Percentiles rank a stretch among this genome's conserved stretches.
These are phyloP conservation scores for Aureobasidium sp. DNA, from an alignment of 2,329 filamentous ascomycete species.

Conservation along the genomic window DNA sequence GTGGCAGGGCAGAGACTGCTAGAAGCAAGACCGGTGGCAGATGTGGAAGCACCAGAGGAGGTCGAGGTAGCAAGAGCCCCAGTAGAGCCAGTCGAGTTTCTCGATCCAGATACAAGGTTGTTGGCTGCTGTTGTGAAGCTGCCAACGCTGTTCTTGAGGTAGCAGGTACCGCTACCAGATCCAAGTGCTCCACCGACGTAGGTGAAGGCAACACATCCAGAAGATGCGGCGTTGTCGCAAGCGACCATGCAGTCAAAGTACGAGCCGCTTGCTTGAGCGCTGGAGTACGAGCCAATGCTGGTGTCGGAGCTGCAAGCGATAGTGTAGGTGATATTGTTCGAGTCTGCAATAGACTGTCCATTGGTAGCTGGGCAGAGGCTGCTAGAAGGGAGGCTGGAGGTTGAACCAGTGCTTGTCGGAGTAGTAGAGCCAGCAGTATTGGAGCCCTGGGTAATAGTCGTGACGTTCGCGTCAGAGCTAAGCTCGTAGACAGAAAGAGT, in stretches of 20 bases:
- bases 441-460: conserved; percentile 15
- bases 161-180: conserved; percentile 2
- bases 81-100: not conserved
- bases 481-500: conserved; percentile 24
- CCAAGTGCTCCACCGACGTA: conserved; percentile 16
- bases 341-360: conserved; percentile 11
- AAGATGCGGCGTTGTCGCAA: conserved; percentile 11
- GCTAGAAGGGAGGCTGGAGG: conserved; percentile 17
- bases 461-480: conserved; percentile 8
- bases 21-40: conserved; percentile 17
- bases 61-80: conserved; percentile 5
- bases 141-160: conserved; percentile 10
- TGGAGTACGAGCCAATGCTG: conserved; percentile 7
- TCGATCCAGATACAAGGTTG: conserved; percentile 14
- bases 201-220: conserved; percentile 12
- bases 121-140: not conserved
- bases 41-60: conserved; percentile 11
- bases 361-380: conserved; percentile 18
- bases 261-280: conserved; percentile 2
- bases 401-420: not conserved
- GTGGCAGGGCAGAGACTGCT: conserved; percentile 17
- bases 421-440: conserved; percentile 14
- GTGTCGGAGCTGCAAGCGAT: conserved; percentile 11
- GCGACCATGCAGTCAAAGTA: conserved; percentile 17
- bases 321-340: conserved; percentile 13